Base-by-base conservation (phyloP, 78 protist genomes). In the Dictyostelium citrinum region DNA sequence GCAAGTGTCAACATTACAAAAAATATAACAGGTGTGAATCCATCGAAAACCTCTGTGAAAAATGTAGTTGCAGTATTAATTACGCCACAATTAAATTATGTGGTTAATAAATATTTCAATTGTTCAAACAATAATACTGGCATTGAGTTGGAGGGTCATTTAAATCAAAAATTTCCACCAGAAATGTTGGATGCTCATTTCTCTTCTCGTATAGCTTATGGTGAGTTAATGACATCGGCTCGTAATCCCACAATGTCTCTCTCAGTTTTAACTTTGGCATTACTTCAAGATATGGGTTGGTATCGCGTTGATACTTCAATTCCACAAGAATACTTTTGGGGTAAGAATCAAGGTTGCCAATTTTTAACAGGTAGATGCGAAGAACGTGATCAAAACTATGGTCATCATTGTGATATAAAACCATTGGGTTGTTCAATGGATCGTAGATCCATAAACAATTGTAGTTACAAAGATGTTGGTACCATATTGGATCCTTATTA, bases 251-350 rank as follows among this genome's bases (percentile, higher is more conserved):
- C 72, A 2, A 80, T 80, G 84, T 27, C 72, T 20, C 16, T 80
- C 3, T 55, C 74, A 5, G 14, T 58, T 0, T 33, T 80, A 3
- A 80, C 84, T 6, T 58, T 80, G 39, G 84, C 84, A 6, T n/a
- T 49, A 16, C 61, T 80, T 27, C 84, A 80, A 55, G 84, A 80
- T 58, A 80, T 55, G 84, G 84, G 84, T 20, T 80, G 70, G 74
- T 80, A 80, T 58, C 60, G 31, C 7, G 84, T 80, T 14, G 46
- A 80, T 35, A 46, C 84, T 55, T 22, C 74, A 27, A 24, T 39
- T 35, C 49, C 68, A 29, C 84, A 80, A 43, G 84, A 80, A 22
- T 58, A 17, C 39, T 9, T 33, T 16, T 80, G 84, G 84, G 84
- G 84, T 35, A 27, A n/a, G 2, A 31, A 58, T n/a, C 58, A 80